Percentiles rank a stretch among this genome's conserved stretches.
Evolutionary conservation across 768 basidiomycete genomes (phyloP).

Genomic region (Gloeostereum incarnatum): DNA sequence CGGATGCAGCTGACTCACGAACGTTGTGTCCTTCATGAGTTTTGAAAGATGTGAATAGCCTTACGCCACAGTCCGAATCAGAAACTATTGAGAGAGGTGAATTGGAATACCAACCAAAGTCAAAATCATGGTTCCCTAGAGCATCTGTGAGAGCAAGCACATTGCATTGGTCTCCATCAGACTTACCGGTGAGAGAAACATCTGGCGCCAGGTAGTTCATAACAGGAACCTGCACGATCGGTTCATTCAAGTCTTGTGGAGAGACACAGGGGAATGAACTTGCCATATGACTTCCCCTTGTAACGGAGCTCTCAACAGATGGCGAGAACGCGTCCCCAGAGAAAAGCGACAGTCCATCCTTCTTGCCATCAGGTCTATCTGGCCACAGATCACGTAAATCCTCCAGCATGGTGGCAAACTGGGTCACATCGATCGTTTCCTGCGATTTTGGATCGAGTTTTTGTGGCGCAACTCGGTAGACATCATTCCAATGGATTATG

Average conservation of each 20-base stretch:
- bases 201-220: constrained; percentile 78
- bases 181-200: constrained; percentile 69
- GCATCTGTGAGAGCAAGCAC: constrained; percentile 1
- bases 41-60: constrained; percentile 58
- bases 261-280: background rate
- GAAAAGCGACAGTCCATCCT: constrained; percentile 75
- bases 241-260: background rate
- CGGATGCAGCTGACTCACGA: constrained; percentile 37
- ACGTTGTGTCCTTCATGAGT: constrained; percentile 63
- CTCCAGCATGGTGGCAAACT: constrained; percentile 70
- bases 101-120: constrained; percentile 47
- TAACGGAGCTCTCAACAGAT: constrained; percentile 79
- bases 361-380: constrained; percentile 31
- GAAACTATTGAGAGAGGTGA: background rate
- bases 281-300: constrained; percentile 89
- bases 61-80: constrained; percentile 11
- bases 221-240: constrained; percentile 60
- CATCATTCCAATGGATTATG: constrained; percentile 74
- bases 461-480: constrained; percentile 74
- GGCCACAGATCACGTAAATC: constrained; percentile 53
- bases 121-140: constrained; percentile 88
- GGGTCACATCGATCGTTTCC: constrained; percentile 78
- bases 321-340: constrained; percentile 89
- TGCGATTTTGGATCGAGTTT: constrained; percentile 41
- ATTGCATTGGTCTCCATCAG: background rate